Evolutionary conservation across 257 asterid species (phyloP), one percentile per base, ranked within the genome.

Genomic region (Knoxia roxburghii): DNA sequence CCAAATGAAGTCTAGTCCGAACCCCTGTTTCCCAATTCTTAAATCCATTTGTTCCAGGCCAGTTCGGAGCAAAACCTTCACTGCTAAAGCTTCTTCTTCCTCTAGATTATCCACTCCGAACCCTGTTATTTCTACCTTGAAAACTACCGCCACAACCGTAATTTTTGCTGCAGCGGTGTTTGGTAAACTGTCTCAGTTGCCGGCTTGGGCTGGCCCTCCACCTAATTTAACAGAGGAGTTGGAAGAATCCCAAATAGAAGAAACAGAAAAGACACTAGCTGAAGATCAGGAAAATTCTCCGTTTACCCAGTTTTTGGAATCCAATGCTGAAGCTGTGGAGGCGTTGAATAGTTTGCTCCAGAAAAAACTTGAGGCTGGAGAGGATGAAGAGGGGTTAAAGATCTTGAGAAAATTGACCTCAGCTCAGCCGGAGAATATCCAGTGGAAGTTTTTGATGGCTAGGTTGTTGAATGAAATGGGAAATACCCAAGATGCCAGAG

Each of bases 401-500:
- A 80, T 91, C 11, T 64, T 89, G 18, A 64, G 51, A 21, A 81
- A 82, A 24, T 61, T 91, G 37, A 67, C 80, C 60, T 73, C 80
- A 14, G 86, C 92, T 3, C 92, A 89, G 61, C 96, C 95, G 6
- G 94, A 85, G 12, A 87, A 76, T 56, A 17, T 33, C 0, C 91
- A 89, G 32, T 91, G 95, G 96, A 87, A 79, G 71, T 81, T 89
- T 72, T 32, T 85, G 65, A 78, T 55, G 63, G 98, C 96, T 2
- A 82, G 95, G 62, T 60, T 91, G 29, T 68, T 82, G 72, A 85
- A 80, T 46, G 94, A 91, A 65, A 58, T 85, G 86, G 98, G 92
- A 26, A 83, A 75, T 48, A 3, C 78, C 18, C 71, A 75, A 45
- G 95, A 89, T 51, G 85, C 95, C 0, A 77, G 92, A 46, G 80